Evolutionary conservation across 2,329 filamentous ascomycete genomes (phyloP).

Genomic region (Arthrocladium fulminans): DNA sequence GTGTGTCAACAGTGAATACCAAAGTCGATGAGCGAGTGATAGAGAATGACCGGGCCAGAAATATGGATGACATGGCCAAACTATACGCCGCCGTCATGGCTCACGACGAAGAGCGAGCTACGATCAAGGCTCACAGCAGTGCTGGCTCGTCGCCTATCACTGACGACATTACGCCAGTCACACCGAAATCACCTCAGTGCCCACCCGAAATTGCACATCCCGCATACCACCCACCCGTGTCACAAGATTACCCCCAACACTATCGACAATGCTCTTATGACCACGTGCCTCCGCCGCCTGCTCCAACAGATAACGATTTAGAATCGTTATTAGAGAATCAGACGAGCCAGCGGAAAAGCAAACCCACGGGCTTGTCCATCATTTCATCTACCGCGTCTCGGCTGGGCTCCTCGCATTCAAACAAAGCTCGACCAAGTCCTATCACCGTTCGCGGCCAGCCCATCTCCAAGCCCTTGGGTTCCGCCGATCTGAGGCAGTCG

Average conservation of each 20-base stretch:
- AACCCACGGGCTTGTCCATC: conserved; percentile 33
- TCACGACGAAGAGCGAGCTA: conserved; percentile 54
- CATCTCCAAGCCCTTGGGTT: conserved; percentile 48
- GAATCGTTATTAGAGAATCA: conserved; percentile 20
- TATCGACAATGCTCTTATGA: conserved; percentile 1
- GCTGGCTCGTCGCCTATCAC: conserved; percentile 16
- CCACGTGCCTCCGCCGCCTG: conserved; percentile 11
- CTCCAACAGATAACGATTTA: conserved; percentile 1
- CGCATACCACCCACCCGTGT: conserved; percentile 17
- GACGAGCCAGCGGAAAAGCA: conserved; percentile 29
- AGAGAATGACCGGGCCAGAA: conserved; percentile 62
- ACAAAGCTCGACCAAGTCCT: conserved; percentile 37
- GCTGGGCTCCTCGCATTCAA: conserved; percentile 31
- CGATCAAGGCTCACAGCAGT: conserved; percentile 14
- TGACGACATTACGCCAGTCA: conserved; percentile 9
- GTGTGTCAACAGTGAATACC: conserved; percentile 6
- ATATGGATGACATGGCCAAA: conserved; percentile 75
- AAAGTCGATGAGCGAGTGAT: conserved; percentile 65
- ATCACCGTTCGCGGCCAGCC: conserved; percentile 45
- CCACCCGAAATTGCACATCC: conserved; percentile 9
- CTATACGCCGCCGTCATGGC: conserved; percentile 90
- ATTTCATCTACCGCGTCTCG: conserved; percentile 28
- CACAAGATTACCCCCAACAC: conserved; percentile 10
- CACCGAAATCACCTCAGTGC: conserved; percentile 12
- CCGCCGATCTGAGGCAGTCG: conserved; percentile 36